Evolutionary conservation across 1,284 basidiomycete species (phyloP).

Genomic region (Cerrena zonata): DNA sequence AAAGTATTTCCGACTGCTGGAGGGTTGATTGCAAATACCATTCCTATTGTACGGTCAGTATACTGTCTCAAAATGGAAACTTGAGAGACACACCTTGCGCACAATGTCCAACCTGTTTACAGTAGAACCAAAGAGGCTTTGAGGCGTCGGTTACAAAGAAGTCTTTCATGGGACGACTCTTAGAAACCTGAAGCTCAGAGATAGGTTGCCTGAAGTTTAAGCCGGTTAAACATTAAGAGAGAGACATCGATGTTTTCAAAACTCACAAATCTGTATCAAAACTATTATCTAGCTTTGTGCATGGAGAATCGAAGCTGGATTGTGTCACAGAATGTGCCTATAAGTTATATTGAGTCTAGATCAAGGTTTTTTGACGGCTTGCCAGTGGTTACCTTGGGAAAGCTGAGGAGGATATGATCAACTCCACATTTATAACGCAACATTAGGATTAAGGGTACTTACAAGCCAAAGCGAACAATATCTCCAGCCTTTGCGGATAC

Average conservation of each 20-base stretch:
- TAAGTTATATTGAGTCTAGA: no score
- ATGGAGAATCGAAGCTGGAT: not conserved
- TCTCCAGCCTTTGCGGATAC: not conserved
- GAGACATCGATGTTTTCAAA: not conserved
- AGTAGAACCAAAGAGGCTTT: not conserved
- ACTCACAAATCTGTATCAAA: not conserved
- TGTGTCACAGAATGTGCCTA: not conserved
- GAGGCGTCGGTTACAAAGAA: not conserved
- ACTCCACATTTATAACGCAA: no score
- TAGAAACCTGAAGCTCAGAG: not conserved
- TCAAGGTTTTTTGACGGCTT: no score
- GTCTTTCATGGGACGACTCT: not conserved
- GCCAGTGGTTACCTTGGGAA: not conserved
- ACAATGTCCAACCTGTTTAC: not conserved
- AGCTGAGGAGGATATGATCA: not conserved
- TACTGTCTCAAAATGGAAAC: no score
- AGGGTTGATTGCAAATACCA: conserved; percentile 19
- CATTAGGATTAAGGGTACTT: no score
- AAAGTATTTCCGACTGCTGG: conserved; percentile 46
- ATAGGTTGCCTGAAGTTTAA: not conserved
- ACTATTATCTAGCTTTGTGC: not conserved
- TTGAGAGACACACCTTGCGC: not conserved
- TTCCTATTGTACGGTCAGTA: not conserved
- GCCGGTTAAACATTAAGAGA: not conserved
- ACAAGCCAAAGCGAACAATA: not conserved